phyloP scores from a whole-genome alignment of 1,284 basidiomycete genomes.

The Bjerkandera adusta region DNA sequence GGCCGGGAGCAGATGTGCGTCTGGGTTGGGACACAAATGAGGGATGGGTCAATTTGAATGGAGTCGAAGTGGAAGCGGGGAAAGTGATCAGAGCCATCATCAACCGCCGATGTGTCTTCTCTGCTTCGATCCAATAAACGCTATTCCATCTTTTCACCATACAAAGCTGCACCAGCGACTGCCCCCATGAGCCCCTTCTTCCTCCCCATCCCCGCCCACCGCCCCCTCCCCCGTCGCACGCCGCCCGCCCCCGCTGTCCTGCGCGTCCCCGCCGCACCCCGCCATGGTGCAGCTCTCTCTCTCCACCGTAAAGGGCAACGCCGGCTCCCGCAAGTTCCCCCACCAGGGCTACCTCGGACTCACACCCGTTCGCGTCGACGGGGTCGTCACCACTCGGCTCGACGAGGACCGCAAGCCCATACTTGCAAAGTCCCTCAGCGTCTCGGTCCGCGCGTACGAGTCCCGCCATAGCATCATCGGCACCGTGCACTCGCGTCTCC shows the following conservation, averaged over 20 bases:
- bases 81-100: constrained; percentile 5
- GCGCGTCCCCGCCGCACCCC: constrained; percentile 20
- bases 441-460: constrained; percentile 80
- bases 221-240: constrained; percentile 29
- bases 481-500: constrained; percentile 52
- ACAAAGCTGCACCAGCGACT: constrained; percentile 14
- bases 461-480: constrained; percentile 60
- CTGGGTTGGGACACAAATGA: too few species aligned
- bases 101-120: constrained; percentile 11
- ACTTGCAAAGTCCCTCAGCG: constrained; percentile 56
- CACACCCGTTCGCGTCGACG: constrained; percentile 75
- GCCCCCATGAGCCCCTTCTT: constrained; percentile 10
- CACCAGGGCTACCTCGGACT: constrained; percentile 76
- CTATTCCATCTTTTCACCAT: constrained; percentile 12
- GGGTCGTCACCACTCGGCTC: constrained; percentile 67
- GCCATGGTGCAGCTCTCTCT: constrained; percentile 66
- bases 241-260: too few species aligned
- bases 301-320: constrained; percentile 59
- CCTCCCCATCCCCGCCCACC: constrained; percentile 23
- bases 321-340: constrained; percentile 71
- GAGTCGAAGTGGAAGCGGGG: too few species aligned
- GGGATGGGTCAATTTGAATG: too few species aligned
- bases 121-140: constrained; percentile 9
- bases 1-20: constrained; percentile 4
- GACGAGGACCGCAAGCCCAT: constrained; percentile 70